Conservation (phyloP, 306 rosid genomes). For the cucumber (Cucumis sativus) region Cucumber_9930_V3 NC_026660.2:15119001-15119500, state of each 20-base stretch:
- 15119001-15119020: neutral
- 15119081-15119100: neutral
- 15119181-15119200: neutral
- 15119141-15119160: constrained; percentile 44
- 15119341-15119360: too few relatives aligned
- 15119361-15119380: too few relatives aligned
- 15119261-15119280: too few relatives aligned
- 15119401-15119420: too few relatives aligned
- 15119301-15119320: too few relatives aligned
- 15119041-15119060: neutral
- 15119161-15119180: constrained; percentile 28
- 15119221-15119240: neutral
- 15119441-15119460: too few relatives aligned
- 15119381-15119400: too few relatives aligned
- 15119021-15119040: neutral
- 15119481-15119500: too few relatives aligned
- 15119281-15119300: too few relatives aligned
- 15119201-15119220: neutral
- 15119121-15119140: neutral
- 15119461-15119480: too few relatives aligned
- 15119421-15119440: too few relatives aligned
- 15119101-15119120: neutral
- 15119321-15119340: too few relatives aligned
- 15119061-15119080: neutral
- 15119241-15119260: neutral